phyloP scores from a whole-genome alignment of 495 filamentous ascomycete genomes.

The Platismatia glauca region DNA sequence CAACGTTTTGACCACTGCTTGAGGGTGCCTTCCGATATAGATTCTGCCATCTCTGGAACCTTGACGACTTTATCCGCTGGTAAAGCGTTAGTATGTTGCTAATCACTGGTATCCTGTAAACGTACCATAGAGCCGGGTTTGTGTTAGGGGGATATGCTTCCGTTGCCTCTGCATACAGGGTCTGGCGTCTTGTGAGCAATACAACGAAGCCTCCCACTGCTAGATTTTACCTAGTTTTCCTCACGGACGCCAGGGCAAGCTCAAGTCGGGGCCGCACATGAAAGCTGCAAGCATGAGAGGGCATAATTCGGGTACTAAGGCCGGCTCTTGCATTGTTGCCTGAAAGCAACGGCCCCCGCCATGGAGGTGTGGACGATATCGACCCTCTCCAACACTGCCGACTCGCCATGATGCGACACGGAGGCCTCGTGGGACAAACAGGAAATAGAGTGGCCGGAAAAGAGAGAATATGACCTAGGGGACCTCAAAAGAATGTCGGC shows the following conservation, averaged over 20 bases:
- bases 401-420: slow-evolving; percentile 8
- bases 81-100: background rate
- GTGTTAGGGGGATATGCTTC: background rate
- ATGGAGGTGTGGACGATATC: background rate
- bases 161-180: slow-evolving; percentile 2
- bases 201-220: background rate
- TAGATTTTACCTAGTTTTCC: background rate
- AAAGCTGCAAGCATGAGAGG: slow-evolving; percentile 2
- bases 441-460: background rate
- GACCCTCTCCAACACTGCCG: slow-evolving; percentile 9
- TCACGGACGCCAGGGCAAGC: background rate
- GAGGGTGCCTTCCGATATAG: slow-evolving; percentile 93
- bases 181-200: background rate
- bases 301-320: background rate
- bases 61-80: slow-evolving; percentile 75
- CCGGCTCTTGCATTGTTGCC: background rate
- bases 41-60: slow-evolving; percentile 97
- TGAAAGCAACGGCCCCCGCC: background rate
- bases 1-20: slow-evolving; percentile 88
- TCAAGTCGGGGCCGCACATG: background rate
- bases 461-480: background rate
- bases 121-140: slow-evolving; percentile 15
- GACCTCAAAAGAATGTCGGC: background rate
- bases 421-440: background rate
- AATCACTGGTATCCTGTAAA: background rate